These are phyloP conservation scores for Pestalotiopsis sp. DNA, from an alignment of 2,329 filamentous ascomycete species.

Conservation along the genomic window DNA sequence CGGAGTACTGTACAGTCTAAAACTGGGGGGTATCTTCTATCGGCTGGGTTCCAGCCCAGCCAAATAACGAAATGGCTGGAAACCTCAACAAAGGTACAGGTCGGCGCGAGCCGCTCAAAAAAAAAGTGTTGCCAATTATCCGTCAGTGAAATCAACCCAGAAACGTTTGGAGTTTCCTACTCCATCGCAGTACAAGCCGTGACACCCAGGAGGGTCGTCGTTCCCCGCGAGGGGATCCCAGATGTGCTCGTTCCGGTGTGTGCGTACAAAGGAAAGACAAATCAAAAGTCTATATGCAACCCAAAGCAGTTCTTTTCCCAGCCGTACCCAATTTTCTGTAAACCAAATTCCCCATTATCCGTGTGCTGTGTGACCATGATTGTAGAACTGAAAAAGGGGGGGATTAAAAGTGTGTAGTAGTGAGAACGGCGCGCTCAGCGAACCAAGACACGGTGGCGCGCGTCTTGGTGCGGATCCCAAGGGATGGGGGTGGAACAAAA, in stretches of 20 bases:
- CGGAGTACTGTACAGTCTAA: conserved; percentile 36
- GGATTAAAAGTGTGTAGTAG: conserved; percentile 12
- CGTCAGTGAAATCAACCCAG: conserved; percentile 18
- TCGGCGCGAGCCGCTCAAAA: conserved; percentile 20
- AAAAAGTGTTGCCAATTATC: conserved; percentile 25
- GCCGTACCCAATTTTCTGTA: conserved; percentile 32
- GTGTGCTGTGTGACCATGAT: conserved; percentile 15
- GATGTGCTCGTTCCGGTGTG: conserved; percentile 6
- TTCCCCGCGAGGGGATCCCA: conserved; percentile 26
- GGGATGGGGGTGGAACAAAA: background rate
- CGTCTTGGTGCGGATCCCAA: background rate
- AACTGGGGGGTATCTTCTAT: conserved; percentile 38
- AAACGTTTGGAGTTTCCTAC: conserved; percentile 17
- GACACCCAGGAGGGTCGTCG: conserved; percentile 18
- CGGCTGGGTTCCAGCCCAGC: conserved; percentile 37
- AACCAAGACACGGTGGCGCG: background rate
- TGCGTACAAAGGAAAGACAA: conserved; percentile 26
- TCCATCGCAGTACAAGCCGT: conserved; percentile 30
- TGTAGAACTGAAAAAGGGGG: conserved; percentile 11
- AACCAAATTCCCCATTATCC: conserved; percentile 24
- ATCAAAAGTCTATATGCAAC: conserved; percentile 36
- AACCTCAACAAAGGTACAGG: conserved; percentile 26
- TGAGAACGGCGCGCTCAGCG: conserved; percentile 1
- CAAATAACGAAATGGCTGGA: conserved; percentile 30
- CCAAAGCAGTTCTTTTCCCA: conserved; percentile 29